These are phyloP conservation scores for Penicillium sp. DNA, from an alignment of 2,329 filamentous ascomycete genomes.

Conservation along the genomic window DNA sequence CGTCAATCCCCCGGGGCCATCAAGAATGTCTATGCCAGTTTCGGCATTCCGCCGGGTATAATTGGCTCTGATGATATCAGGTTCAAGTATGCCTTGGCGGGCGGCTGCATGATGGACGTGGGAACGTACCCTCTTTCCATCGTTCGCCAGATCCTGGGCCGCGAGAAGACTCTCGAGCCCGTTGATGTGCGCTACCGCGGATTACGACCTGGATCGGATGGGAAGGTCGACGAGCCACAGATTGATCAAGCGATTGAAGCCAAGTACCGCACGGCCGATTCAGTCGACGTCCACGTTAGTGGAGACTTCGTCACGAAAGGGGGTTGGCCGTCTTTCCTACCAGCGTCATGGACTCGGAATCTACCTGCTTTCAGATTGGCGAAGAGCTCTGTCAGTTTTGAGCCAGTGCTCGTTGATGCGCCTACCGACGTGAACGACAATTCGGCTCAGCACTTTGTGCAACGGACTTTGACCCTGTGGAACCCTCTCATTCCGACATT, in stretches of 20 bases:
- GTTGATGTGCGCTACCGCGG: not conserved
- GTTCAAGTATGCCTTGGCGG: constrained; percentile 3
- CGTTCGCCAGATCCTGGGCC: constrained; percentile 8
- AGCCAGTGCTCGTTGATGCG: not conserved
- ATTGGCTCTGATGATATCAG: not conserved
- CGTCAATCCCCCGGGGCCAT: not conserved
- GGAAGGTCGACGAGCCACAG: not conserved
- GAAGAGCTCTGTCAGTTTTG: not conserved
- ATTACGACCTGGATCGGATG: not conserved
- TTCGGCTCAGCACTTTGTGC: not conserved
- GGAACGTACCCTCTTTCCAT: constrained; percentile 7
- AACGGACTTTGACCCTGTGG: constrained; percentile 1
- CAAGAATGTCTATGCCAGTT: not conserved
- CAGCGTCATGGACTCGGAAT: not conserved
- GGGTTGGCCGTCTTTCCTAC: not conserved
- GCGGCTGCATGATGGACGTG: constrained; percentile 9
- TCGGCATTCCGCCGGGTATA: not conserved
- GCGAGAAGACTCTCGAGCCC: not conserved
- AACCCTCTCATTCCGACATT: not conserved
- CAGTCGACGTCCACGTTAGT: not conserved
- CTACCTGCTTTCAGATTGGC: not conserved
- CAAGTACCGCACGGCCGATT: not conserved
- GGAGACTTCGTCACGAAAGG: not conserved
- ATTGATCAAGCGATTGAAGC: not conserved
- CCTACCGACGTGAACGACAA: not conserved